Evolutionary conservation across 495 filamentous ascomycete species (phyloP).

Genomic region (Aspergillus biplanus): DNA sequence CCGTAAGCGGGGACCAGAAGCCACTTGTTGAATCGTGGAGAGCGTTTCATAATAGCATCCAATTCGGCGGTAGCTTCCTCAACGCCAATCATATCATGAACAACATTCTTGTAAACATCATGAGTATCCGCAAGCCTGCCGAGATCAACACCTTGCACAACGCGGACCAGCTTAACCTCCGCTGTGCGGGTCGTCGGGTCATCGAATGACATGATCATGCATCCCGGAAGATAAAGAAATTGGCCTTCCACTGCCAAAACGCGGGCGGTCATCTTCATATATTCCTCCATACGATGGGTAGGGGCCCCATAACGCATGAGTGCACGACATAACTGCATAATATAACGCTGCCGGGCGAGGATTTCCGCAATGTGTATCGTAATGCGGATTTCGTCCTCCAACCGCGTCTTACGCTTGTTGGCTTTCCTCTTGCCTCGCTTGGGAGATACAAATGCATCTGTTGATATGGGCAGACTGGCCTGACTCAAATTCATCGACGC

Average conservation of each 20-base stretch:
- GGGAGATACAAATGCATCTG: constrained; percentile 36
- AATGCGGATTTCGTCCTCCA: constrained; percentile 73
- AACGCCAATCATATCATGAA: constrained; percentile 83
- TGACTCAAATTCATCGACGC: constrained; percentile 55
- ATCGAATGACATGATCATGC: constrained; percentile 96
- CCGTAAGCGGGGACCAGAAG: constrained; percentile 78
- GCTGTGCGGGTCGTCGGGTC: constrained; percentile 88
- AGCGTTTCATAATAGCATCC: constrained; percentile 66
- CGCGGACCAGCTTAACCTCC: constrained; percentile 86
- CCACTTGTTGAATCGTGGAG: constrained; percentile 72
- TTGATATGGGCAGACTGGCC: constrained; percentile 35
- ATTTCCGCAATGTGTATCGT: constrained; percentile 88
- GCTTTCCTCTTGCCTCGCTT: constrained; percentile 35
- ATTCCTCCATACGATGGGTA: constrained; percentile 80
- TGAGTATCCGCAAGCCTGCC: constrained; percentile 84
- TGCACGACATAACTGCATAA: constrained; percentile 83
- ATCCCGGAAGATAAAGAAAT: constrained; percentile 89
- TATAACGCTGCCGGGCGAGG: constrained; percentile 81
- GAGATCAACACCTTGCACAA: constrained; percentile 78
- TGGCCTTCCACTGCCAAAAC: constrained; percentile 89
- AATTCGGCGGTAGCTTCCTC: constrained; percentile 80
- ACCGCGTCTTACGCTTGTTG: constrained; percentile 43
- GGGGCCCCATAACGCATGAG: constrained; percentile 85
- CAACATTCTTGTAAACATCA: constrained; percentile 89
- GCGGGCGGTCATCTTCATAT: constrained; percentile 87